Conservation (phyloP, 1,139 yeast genomes). For the Hansenula lynferdii region DNA sequence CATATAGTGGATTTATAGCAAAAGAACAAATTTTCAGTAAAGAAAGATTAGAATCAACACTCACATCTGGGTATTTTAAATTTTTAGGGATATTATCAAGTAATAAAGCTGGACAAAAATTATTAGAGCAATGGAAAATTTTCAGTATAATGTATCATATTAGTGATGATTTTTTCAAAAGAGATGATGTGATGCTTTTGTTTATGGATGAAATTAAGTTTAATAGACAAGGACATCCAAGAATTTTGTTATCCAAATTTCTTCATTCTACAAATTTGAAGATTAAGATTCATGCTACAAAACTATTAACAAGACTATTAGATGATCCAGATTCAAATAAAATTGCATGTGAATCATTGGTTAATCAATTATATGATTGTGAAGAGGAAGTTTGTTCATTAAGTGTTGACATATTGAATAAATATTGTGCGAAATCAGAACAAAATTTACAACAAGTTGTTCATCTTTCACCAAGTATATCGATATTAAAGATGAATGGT, state of each 20-base stretch:
- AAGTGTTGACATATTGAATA: constrained; percentile 50
- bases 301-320: constrained; percentile 41
- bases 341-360: constrained; percentile 44
- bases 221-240: constrained; percentile 57
- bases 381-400: constrained; percentile 50
- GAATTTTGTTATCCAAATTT: constrained; percentile 62
- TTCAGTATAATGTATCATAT: constrained; percentile 77
- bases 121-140: constrained; percentile 79
- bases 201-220: constrained; percentile 62
- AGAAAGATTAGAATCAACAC: constrained; percentile 54
- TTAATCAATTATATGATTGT: constrained; percentile 68
- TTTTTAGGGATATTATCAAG: constrained; percentile 70
- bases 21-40: constrained; percentile 70
- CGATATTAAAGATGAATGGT: constrained; percentile 34
- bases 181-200: constrained; percentile 56
- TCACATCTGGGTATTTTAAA: constrained; percentile 72
- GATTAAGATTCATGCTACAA: constrained; percentile 54
- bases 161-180: constrained; percentile 46
- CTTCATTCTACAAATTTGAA: constrained; percentile 50
- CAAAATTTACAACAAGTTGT: constrained; percentile 37
- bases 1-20: constrained; percentile 69
- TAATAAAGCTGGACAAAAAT: constrained; percentile 53
- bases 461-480: constrained; percentile 32
- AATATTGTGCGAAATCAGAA: constrained; percentile 37
- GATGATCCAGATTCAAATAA: constrained; percentile 21